Base-by-base conservation (phyloP, 306 rosid species). In the Trifolium subterraneum region DNA sequence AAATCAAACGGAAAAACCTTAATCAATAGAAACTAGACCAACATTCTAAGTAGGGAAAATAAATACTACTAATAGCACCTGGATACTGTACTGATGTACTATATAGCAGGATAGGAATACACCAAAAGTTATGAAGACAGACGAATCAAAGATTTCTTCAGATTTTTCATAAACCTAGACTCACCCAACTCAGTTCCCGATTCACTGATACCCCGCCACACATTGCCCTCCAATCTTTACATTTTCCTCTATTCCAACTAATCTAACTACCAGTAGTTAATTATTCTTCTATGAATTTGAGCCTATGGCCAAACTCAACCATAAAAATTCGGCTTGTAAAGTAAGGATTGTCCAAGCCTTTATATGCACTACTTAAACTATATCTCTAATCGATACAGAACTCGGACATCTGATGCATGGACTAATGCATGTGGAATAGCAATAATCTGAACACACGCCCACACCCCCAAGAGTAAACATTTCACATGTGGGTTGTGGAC, bases 1-100 rank as follows among this genome's bases (percentile, higher is more conserved):
- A 70, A 74, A 64, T 25, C 55, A 70, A 47, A 66, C 6, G 73
- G 12, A 45, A 23, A 23, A 47, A 29, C 15, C 75, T 20, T 11
- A 7, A 65, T 10, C 38, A 22, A 38, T 64, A 64, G n/a, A 38
- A 16, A 64, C 69, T 20, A 12, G n/a, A 64, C 22, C 22, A 65
- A 41, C 20, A 41, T 11, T 20, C 11, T 41, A 39, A 11, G 33
- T 39, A 10, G 10, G 31, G 38, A 64, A 35, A 64, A 10, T 16
- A 61, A 61, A n/a, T 62, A 19, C 6, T n/a, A n/a, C 4, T n/a
- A 35, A 60, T 60, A 60, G 39, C 2, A 13, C 51, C 18, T 31
- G 1, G 18, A 38, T 62, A 22, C 13, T 33, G 45, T 8, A 62
- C 45, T 20, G 6, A 19, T 38, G 70, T 38, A n/a, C n/a, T n/a